phyloP scores from a whole-genome alignment of 169 alveolate genomes.

The Theileria equi region DNA sequence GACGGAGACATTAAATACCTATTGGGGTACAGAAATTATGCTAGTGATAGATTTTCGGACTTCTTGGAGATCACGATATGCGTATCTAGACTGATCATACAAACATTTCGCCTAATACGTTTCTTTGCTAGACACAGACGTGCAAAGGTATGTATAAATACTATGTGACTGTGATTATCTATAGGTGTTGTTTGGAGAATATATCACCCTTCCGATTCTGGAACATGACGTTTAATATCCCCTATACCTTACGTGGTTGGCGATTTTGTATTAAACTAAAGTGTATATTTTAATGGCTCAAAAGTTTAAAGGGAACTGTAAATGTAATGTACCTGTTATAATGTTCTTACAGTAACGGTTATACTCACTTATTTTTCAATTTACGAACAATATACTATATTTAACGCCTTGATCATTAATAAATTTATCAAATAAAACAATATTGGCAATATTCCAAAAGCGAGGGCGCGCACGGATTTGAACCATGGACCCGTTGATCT shows the following conservation, averaged over 20 bases:
- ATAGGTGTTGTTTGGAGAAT: constrained; percentile 12
- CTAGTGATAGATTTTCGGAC: constrained; percentile 6
- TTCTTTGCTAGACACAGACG: constrained; percentile 11
- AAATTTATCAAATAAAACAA: background rate
- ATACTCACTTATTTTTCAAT: background rate
- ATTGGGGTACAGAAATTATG: background rate
- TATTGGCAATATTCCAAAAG: background rate
- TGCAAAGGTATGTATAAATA: background rate
- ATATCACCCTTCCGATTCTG: constrained; percentile 10
- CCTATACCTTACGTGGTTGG: background rate
- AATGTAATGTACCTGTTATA: too few species aligned
- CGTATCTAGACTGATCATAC: background rate
- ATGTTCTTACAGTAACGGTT: background rate
- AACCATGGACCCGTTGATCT: constrained; percentile 94
- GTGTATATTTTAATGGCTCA: background rate
- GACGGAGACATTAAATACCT: background rate
- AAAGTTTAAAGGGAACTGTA: too few species aligned
- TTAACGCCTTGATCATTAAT: too few species aligned
- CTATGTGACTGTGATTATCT: background rate
- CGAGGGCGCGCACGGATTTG: constrained; percentile 91
- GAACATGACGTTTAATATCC: too few species aligned
- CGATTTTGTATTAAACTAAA: background rate
- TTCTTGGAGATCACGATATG: background rate
- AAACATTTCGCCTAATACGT: background rate
- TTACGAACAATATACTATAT: background rate